Base-by-base conservation (phyloP, 2,329 filamentous ascomycete species). In the Leptographium wingfieldii region DNA sequence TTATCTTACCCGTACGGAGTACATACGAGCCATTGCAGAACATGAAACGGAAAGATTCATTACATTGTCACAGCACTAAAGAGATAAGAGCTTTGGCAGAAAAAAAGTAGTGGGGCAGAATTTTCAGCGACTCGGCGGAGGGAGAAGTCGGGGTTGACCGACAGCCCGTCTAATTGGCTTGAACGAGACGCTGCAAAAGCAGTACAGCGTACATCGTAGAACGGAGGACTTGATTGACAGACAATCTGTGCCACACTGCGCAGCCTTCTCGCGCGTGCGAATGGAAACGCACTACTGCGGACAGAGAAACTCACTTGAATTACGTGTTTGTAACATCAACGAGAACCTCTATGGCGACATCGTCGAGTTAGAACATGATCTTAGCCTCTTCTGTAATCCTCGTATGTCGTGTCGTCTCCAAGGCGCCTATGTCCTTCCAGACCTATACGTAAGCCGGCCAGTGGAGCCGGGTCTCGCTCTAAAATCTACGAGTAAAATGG, bases 281-380 rank as follows among this genome's bases (percentile, higher is more conserved):
- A 38, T 38, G 35, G 35, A 11, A 22, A 29, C 46, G 33, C 7
- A 31, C 7, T 31, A 31, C 29, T 31, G 5, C 33, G 33, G 33
- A 35, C 9, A 7, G 33, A 35, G 33, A 2, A 35, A 35, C 33
- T 35, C 33, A 7, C 12, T 40, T 43, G 14, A 14, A 43, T 43
- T 43, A 43, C 40, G 40, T 43, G 48, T 43, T 49, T 11, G 27
- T 29, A 57, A 57, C 55, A 57, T 43, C 55, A 57, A 57, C 55
- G n/a, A 29, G 27, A 51, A 57, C 43, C 55, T 46, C 48, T 16
- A 57, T 57, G 55, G 55, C 55, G 55, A 51, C 55, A 57, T 57
- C 10, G 19, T 19, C 54, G 43, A 46, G 5, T n/a, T 46, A n/a
- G 43, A 19, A 46, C 43, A 19, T 19, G 43, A n/a, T 46, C 16